Base-by-base conservation (phyloP, 371 early-diverging fungal genomes). In the Haplosporangium sp. region DNA sequence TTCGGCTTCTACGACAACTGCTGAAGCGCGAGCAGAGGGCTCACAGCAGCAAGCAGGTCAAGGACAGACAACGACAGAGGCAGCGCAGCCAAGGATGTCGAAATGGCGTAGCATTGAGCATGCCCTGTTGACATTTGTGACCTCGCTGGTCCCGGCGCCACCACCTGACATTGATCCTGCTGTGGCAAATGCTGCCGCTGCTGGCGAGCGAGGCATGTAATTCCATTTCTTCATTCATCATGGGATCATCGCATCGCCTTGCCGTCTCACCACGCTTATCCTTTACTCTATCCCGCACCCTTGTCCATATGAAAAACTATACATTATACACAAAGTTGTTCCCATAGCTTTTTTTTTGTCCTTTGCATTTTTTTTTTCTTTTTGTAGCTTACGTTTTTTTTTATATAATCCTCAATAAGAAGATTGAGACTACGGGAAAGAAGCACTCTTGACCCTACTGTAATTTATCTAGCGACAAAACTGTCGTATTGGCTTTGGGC, bases 151-250 rank as follows among this genome's bases (percentile, higher is more conserved):
- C 29, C 79, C 79, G 21, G 68, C 79, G 20, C 69, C 79, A 1
- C 73, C 73, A 18, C 73, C 79, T 1, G 79, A 79, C 36, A 79
- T 79, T 23, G 79, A 79, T 42, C 65, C 68, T 21, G 77, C 77
- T 6, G 77, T 71, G 5, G 79, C 79, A 2, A 59, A 64, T n/a
- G 76, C 62, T 12, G 67, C 66, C 0, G 79, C 62, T 0, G 76
- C 67, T 12, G 77, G 71, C 14, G 77, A 76, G 14, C 77, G 77
- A 21, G 73, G 64, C 57, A 62, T 74, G 69, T 74, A 64, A 60
- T 29, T 23, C 45, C 45, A 45, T 45, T 5, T 45, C 13, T 16
- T 5, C 45, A 45, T 45, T 45, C 45, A 45, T 45, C 45, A 45
- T 16, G 29, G 4, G 29, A 29, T 29, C 29, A 29, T 4, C 29